Conservation (phyloP, 192 early-diverging fungal species). For the Coemansia sp. region DNA sequence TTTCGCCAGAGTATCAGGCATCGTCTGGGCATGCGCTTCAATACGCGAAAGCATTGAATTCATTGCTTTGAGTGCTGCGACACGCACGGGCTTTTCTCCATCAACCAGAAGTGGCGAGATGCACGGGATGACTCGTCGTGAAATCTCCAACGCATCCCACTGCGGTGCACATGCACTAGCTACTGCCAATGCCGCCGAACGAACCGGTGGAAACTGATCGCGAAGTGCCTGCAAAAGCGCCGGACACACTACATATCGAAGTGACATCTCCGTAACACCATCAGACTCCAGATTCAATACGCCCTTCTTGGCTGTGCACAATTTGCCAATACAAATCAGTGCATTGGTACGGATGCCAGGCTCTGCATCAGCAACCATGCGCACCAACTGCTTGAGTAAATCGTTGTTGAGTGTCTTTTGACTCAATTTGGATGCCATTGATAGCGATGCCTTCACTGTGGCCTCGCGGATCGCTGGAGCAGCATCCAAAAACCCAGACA, state of each 20-base stretch:
- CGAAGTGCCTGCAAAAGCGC: constrained; percentile 79
- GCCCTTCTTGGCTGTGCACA: constrained; percentile 62
- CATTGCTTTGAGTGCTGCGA: constrained; percentile 77
- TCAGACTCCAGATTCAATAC: constrained; percentile 26
- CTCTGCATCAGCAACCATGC: constrained; percentile 84
- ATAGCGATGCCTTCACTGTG: constrained; percentile 80
- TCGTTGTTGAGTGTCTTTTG: constrained; percentile 64
- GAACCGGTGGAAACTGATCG: constrained; percentile 86
- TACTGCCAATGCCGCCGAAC: constrained; percentile 78
- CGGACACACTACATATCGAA: constrained; percentile 75
- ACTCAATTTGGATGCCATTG: constrained; percentile 67
- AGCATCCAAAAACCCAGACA: constrained; percentile 84
- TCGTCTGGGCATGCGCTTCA: constrained; percentile 64
- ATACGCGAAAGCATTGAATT: constrained; percentile 66
- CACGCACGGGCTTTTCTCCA: constrained; percentile 64
- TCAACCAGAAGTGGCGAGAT: constrained; percentile 54
- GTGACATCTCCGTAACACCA: constrained; percentile 68
- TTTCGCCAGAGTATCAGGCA: constrained; percentile 65
- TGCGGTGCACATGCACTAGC: constrained; percentile 70
- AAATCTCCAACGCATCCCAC: constrained; percentile 65
- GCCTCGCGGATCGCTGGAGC: constrained; percentile 88
- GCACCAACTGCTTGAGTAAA: constrained; percentile 81
- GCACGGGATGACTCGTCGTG: constrained; percentile 72
- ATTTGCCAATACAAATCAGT: constrained; percentile 92
- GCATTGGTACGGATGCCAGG: constrained; percentile 97